Percentiles rank a stretch among this genome's conserved stretches.
These are phyloP conservation scores for Aristolochia californica DNA, from an alignment of 164 flowering plant genomes.

Conservation along the genomic window DNA sequence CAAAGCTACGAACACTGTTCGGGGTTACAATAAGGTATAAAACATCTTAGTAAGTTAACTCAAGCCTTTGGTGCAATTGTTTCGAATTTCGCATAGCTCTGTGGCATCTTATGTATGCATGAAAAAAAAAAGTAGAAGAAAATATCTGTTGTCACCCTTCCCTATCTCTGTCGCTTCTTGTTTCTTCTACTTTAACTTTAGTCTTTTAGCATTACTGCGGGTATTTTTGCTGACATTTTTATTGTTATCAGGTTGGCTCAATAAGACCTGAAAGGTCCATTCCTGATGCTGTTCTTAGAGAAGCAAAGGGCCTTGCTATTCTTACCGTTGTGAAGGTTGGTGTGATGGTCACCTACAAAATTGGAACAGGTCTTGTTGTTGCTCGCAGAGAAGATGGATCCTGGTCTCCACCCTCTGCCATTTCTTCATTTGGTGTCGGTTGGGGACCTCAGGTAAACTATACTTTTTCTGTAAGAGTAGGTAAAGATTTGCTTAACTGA, in stretches of 20 bases:
- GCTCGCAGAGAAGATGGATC: slow-evolving; percentile 90
- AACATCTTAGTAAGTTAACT: neutral
- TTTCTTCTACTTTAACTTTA: neutral
- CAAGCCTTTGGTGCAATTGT: too few relatives aligned
- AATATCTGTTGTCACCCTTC: too few relatives aligned
- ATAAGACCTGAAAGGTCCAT: slow-evolving; percentile 65
- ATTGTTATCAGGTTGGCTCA: slow-evolving; percentile 47
- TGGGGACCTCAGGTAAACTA: slow-evolving; percentile 91
- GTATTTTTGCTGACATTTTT: too few relatives aligned
- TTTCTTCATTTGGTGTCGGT: slow-evolving; percentile 82
- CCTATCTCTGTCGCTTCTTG: neutral
- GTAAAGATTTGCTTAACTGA: too few relatives aligned
- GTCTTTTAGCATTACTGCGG: neutral
- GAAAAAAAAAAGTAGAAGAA: too few relatives aligned
- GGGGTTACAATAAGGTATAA: slow-evolving; percentile 57
- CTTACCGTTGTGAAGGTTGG: slow-evolving; percentile 83
- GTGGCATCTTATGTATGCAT: too few relatives aligned
- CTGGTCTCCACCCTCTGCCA: slow-evolving; percentile 96
- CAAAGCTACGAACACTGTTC: slow-evolving; percentile 80
- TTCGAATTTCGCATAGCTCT: too few relatives aligned
- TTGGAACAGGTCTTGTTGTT: slow-evolving; percentile 89
- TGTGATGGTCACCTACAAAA: slow-evolving; percentile 72
- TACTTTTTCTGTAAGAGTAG: neutral
- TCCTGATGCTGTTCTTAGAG: slow-evolving; percentile 59
- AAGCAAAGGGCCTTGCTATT: slow-evolving; percentile 93